These are phyloP conservation scores for Tylopilus orsonianus DNA, from an alignment of 1,284 basidiomycete genomes.

Conservation along the genomic window DNA sequence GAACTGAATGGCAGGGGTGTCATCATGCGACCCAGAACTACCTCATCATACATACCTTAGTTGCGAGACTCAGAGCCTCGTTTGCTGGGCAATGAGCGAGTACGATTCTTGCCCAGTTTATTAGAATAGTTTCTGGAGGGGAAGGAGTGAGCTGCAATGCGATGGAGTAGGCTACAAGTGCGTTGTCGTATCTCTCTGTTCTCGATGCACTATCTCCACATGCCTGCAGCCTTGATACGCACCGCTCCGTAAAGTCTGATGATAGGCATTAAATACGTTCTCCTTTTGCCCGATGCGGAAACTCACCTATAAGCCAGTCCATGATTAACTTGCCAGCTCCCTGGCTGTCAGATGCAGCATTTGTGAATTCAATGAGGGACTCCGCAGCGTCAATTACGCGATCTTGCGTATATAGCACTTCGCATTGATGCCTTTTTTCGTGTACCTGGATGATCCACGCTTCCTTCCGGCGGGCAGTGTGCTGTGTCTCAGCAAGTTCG, in stretches of 20 bases:
- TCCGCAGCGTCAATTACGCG: no score
- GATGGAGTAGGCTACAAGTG: not conserved
- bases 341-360: no score
- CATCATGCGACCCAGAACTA: not conserved
- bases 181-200: not conserved
- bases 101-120: no score
- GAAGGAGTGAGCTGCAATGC: not conserved
- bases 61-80: not conserved
- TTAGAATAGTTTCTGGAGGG: not conserved
- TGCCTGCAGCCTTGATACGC: not conserved
- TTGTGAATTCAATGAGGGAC: no score
- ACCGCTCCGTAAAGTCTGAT: slow-evolving; percentile 1
- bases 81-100: not conserved
- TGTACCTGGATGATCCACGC: no score
- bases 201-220: not conserved
- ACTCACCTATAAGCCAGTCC: not conserved
- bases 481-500: no score
- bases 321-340: no score
- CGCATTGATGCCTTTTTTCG: no score
- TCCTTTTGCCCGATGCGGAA: not conserved
- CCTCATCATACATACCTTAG: not conserved
- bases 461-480: no score
- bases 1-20: not conserved
- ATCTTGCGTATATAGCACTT: no score
- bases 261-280: not conserved